Conservation (phyloP, 2,329 filamentous ascomycete genomes). For the Phialocephala sp. region DNA sequence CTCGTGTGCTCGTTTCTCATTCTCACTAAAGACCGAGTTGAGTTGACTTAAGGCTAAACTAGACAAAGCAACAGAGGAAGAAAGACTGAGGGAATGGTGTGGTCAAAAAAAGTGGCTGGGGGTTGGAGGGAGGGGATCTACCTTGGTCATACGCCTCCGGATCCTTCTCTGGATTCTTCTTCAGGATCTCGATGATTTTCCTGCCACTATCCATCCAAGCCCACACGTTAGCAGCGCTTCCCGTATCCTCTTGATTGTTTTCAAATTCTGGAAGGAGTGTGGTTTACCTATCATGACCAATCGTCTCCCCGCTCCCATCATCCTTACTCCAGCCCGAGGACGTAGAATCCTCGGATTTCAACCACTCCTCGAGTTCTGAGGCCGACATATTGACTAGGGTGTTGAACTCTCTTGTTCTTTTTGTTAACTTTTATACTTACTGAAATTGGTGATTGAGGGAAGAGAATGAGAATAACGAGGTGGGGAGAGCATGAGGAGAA, state of each 20-base stretch:
- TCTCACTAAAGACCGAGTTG: no score
- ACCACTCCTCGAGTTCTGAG: slow-evolving; percentile 65
- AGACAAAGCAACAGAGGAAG: no score
- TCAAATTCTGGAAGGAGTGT: neutral
- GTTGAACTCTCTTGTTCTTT: slow-evolving; percentile 62
- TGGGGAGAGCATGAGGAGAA: neutral
- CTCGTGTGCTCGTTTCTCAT: no score
- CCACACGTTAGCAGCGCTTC: neutral
- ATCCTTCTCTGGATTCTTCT: slow-evolving; percentile 64
- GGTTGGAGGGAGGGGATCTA: slow-evolving; percentile 20
- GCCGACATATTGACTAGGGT: slow-evolving; percentile 70
- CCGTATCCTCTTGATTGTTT: neutral
- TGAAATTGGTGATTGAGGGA: neutral
- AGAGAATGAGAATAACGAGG: neutral
- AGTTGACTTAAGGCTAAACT: no score
- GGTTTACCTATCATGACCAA: slow-evolving; percentile 62
- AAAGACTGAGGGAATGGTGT: no score
- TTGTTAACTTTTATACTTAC: neutral
- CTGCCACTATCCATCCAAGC: slow-evolving; percentile 54
- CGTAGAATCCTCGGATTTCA: slow-evolving; percentile 62
- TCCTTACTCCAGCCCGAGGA: slow-evolving; percentile 66
- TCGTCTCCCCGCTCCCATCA: slow-evolving; percentile 61
- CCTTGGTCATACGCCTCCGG: slow-evolving; percentile 61
- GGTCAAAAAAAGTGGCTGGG: no score
- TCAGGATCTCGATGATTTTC: slow-evolving; percentile 67